A percentile compares a stretch with the other conserved stretches of the same genome.
These are phyloP conservation scores for Cercophora newfieldiana DNA, from an alignment of 495 filamentous ascomycete species.

Conservation along the genomic window DNA sequence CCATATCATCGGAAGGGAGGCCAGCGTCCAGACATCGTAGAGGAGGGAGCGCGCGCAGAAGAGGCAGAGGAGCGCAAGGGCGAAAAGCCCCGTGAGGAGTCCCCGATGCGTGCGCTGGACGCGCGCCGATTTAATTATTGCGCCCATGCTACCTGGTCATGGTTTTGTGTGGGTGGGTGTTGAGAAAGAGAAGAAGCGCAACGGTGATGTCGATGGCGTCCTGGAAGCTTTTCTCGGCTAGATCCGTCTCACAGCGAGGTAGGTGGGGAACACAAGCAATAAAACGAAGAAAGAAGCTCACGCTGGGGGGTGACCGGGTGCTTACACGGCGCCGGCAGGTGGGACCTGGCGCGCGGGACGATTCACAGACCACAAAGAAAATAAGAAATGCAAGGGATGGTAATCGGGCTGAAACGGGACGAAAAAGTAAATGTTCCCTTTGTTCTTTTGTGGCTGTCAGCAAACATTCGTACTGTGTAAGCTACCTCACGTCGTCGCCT, in stretches of 20 bases:
- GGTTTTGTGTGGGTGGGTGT: background rate
- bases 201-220: background rate
- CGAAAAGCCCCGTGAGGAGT: conserved; percentile 12
- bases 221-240: no score
- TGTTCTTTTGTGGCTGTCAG: background rate
- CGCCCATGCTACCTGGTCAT: conserved; percentile 22
- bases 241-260: background rate
- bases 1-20: conserved; percentile 35
- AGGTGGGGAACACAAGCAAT: background rate
- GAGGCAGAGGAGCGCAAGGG: conserved; percentile 14
- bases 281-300: conserved; percentile 5
- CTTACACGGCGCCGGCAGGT: background rate
- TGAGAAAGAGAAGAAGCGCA: background rate
- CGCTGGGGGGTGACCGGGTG: background rate
- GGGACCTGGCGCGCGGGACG: background rate
- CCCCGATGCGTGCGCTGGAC: conserved; percentile 18
- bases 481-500: background rate
- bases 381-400: conserved; percentile 2
- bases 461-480: conserved; percentile 8
- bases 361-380: background rate
- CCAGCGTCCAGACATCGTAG: conserved; percentile 30
- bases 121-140: conserved; percentile 14
- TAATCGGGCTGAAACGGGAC: conserved; percentile 1
- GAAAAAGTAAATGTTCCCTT: background rate
- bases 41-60: conserved; percentile 26